A percentile compares a stretch with the other conserved stretches of the same genome.
phyloP scores from a whole-genome alignment of 208 protist species.

The Leishmania aethiopica region DNA sequence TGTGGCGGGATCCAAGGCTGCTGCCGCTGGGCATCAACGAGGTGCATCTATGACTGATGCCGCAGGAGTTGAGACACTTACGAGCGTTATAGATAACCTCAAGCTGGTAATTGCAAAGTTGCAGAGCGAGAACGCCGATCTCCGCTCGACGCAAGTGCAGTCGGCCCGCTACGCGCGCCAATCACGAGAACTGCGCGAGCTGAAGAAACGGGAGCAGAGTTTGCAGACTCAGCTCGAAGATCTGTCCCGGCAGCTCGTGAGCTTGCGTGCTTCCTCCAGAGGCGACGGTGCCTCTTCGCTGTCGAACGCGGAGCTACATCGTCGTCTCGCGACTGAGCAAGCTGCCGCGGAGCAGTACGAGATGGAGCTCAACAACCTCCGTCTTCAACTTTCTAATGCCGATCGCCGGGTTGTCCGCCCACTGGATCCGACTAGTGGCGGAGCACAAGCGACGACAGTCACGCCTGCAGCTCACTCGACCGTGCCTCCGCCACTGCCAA shows the following conservation, averaged over 20 bases:
- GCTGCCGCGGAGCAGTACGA: constrained; percentile 59
- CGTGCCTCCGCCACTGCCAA: constrained; percentile 29
- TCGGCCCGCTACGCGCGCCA: constrained; percentile 47
- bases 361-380: constrained; percentile 53
- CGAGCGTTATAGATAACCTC: constrained; percentile 74
- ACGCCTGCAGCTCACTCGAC: constrained; percentile 5
- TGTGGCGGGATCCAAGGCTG: no score
- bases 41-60: constrained; percentile 9
- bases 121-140: constrained; percentile 69
- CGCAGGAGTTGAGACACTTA: constrained; percentile 34
- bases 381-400: constrained; percentile 38
- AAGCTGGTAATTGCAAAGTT: constrained; percentile 77
- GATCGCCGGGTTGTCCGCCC: constrained; percentile 48
- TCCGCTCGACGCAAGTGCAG: constrained; percentile 33
- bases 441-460: background rate
- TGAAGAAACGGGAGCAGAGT: constrained; percentile 46
- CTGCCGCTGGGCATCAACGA: constrained; percentile 14
- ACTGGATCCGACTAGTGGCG: constrained; percentile 34
- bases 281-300: constrained; percentile 9
- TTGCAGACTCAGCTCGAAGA: constrained; percentile 39
- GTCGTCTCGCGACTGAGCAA: constrained; percentile 56
- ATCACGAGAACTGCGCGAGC: constrained; percentile 59
- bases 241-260: constrained; percentile 25
- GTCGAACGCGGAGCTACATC: constrained; percentile 38
- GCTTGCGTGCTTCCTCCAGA: constrained; percentile 20